phyloP scores from a whole-genome alignment of 2,329 filamentous ascomycete species.

The Alternaria ventricosa region DNA sequence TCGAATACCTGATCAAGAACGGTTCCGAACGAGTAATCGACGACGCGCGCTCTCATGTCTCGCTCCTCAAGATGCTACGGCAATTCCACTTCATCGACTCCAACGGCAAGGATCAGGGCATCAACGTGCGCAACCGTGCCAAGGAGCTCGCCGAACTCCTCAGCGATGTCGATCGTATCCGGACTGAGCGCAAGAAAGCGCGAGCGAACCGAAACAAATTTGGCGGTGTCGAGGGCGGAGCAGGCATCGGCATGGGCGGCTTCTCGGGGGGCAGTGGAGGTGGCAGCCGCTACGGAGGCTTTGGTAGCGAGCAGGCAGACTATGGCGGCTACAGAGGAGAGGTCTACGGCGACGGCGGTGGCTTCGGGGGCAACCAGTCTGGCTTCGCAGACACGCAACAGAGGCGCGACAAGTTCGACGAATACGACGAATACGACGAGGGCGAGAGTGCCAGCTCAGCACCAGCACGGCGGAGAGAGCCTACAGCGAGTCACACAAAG shows the following conservation, averaged over 20 bases:
- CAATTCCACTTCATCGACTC: conserved; percentile 97
- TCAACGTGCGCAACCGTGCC: conserved; percentile 95
- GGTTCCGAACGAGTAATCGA: conserved; percentile 97
- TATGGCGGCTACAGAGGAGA: conserved; percentile 74
- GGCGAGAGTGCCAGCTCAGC: conserved; percentile 60
- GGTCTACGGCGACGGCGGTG: conserved; percentile 95
- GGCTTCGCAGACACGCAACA: conserved; percentile 71
- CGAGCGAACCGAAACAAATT: conserved; percentile 92
- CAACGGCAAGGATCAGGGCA: conserved; percentile 97
- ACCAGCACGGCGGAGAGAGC: conserved; percentile 60
- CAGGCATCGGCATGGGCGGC: conserved; percentile 63
- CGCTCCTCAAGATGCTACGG: conserved; percentile 94
- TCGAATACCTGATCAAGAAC: conserved; percentile 98
- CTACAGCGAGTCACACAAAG: conserved; percentile 40
- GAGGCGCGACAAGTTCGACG: conserved; percentile 82
- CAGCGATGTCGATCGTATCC: conserved; percentile 86
- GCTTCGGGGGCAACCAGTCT: conserved; percentile 77
- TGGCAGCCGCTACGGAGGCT: conserved; percentile 79
- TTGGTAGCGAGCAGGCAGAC: conserved; percentile 69
- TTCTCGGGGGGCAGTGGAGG: conserved; percentile 59
- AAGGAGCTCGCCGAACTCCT: conserved; percentile 96
- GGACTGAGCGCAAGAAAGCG: conserved; percentile 81
- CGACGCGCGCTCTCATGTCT: conserved; percentile 93
- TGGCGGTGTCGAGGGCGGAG: conserved; percentile 87
- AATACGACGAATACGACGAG: conserved; percentile 97